These are phyloP conservation scores for Datura wrightii DNA, from an alignment of 257 asterid genomes.

Conservation along the genomic window DNA sequence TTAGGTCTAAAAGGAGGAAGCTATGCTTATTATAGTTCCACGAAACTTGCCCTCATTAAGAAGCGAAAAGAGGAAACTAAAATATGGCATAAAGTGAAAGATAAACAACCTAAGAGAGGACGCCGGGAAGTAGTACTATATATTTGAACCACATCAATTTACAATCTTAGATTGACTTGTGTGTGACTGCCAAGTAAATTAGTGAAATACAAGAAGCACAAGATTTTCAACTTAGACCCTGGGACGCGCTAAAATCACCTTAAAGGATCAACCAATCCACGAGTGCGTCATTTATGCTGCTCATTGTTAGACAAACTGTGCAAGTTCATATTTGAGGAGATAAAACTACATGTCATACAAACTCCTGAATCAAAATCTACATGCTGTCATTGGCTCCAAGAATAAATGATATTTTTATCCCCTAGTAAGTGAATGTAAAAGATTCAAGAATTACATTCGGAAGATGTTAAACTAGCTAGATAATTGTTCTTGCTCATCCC, in stretches of 20 bases:
- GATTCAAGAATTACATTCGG: neutral
- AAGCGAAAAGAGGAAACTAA: neutral
- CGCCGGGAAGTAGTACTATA: neutral
- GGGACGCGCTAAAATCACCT: neutral
- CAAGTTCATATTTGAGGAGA: neutral
- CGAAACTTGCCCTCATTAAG: neutral
- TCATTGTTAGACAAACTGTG: neutral
- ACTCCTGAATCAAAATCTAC: constrained; percentile 1
- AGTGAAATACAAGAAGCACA: neutral
- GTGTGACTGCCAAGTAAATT: neutral
- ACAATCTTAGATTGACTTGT: neutral
- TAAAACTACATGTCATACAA: neutral
- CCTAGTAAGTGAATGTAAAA: neutral
- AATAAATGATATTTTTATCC: neutral
- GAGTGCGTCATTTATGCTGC: neutral
- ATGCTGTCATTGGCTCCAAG: neutral
- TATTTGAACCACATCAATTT: neutral
- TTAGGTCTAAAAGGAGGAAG: neutral
- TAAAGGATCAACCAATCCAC: neutral
- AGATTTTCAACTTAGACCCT: neutral
- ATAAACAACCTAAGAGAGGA: neutral
- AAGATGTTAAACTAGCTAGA: neutral
- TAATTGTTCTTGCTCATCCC: neutral
- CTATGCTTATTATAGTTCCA: neutral
- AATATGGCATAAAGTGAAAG: neutral